Percentiles rank a stretch among this genome's conserved stretches.
These are phyloP conservation scores for Arbutus unedo DNA, from an alignment of 148 eudicot genomes.

Conservation along the genomic window DNA sequence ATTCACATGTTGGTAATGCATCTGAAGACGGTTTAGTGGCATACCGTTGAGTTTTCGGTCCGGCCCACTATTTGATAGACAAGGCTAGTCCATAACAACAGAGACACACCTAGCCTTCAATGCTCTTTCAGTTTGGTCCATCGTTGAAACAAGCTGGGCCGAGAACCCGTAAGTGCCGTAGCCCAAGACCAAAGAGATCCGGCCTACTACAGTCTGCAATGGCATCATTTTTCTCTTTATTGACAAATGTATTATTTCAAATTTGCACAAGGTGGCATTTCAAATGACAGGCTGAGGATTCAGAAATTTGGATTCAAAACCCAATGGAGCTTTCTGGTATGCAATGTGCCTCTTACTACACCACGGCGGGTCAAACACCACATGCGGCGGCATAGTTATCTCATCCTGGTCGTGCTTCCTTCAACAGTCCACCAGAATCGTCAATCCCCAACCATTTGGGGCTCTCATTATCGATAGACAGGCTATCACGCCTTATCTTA, in stretches of 20 bases:
- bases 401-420: slow-evolving; percentile 61
- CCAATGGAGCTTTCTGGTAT: slow-evolving; percentile 61
- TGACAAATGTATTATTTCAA: not conserved
- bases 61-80: too few species aligned
- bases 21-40: too few species aligned
- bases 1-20: too few species aligned
- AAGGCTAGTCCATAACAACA: too few species aligned
- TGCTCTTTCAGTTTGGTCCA: too few species aligned
- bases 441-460: slow-evolving; percentile 64
- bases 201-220: not conserved
- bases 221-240: not conserved
- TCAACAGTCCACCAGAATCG: slow-evolving; percentile 58
- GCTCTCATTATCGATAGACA: not conserved
- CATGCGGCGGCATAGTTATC: slow-evolving; percentile 72
- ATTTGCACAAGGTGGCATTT: not conserved
- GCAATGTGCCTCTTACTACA: slow-evolving; percentile 74
- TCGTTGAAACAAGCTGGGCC: too few species aligned
- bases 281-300: slow-evolving; percentile 62
- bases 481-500: too few species aligned
- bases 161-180: too few species aligned
- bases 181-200: too few species aligned
- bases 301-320: slow-evolving; percentile 76
- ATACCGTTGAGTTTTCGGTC: too few species aligned
- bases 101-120: too few species aligned
- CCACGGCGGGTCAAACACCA: slow-evolving; percentile 66